Percentiles rank a stretch among this genome's conserved stretches.
phyloP scores from a whole-genome alignment of 495 filamentous ascomycete species.

The Penicillium atrosanguineum region DNA sequence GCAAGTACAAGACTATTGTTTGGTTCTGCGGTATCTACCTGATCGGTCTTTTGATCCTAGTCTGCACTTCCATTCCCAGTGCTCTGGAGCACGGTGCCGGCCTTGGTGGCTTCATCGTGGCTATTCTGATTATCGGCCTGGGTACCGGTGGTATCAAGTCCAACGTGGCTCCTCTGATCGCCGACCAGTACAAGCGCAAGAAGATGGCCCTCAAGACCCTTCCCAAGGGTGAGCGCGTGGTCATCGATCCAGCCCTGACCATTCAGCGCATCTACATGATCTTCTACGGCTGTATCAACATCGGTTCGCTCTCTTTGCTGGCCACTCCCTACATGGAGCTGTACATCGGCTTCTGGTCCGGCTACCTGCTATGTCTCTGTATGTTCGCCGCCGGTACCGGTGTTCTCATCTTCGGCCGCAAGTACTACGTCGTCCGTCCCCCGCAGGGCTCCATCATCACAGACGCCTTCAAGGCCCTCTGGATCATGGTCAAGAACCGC shows the following conservation, averaged over 20 bases:
- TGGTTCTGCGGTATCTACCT: conserved; percentile 51
- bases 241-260: conserved; percentile 73
- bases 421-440: conserved; percentile 59
- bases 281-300: conserved; percentile 76
- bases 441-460: conserved; percentile 63
- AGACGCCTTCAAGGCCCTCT: conserved; percentile 58
- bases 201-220: conserved; percentile 51
- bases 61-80: conserved; percentile 47
- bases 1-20: conserved; percentile 68
- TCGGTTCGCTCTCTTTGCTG: conserved; percentile 65
- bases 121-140: conserved; percentile 47
- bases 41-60: conserved; percentile 46
- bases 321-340: conserved; percentile 66
- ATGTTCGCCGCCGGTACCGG: conserved; percentile 55
- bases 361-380: conserved; percentile 67
- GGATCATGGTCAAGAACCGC: conserved; percentile 54
- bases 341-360: conserved; percentile 69
- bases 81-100: conserved; percentile 46
- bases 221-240: conserved; percentile 67
- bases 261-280: conserved; percentile 73
- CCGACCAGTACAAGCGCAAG: conserved; percentile 71
- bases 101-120: conserved; percentile 47
- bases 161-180: conserved; percentile 58
- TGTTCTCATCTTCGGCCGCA: conserved; percentile 53
- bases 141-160: conserved; percentile 75